Percentiles rank a stretch among this genome's conserved stretches.
Conservation (phyloP, 352 stramenopile genomes). For the Thalassiosira exigua region DNA sequence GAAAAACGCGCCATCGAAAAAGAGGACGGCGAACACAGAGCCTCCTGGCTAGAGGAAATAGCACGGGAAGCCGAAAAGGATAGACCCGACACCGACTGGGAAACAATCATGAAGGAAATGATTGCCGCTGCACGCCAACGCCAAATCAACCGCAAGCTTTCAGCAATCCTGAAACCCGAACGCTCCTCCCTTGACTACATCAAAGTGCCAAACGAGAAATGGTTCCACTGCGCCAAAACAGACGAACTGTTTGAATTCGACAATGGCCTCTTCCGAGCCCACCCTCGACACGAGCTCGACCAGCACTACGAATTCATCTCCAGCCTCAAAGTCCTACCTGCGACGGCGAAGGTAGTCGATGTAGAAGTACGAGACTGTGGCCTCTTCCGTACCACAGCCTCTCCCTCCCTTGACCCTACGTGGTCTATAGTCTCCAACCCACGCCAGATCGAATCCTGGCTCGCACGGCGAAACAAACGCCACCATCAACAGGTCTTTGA, state of each 20-base stretch:
- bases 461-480: background rate
- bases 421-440: background rate
- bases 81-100: background rate
- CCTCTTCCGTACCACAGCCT: background rate
- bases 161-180: background rate
- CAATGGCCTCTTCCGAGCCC: background rate
- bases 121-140: background rate
- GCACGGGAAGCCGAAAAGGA: background rate
- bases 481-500: background rate
- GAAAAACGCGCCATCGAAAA: background rate
- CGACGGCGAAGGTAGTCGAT: background rate
- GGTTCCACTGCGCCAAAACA: background rate
- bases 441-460: background rate
- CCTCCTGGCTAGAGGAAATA: constrained; percentile 11
- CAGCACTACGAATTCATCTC: background rate
- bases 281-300: background rate
- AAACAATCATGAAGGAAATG: constrained; percentile 13
- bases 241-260: constrained; percentile 1
- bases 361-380: background rate
- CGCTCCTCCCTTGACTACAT: constrained; percentile 2
- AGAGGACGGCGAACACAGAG: background rate
- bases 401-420: background rate
- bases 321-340: constrained; percentile 9
- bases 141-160: background rate
- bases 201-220: constrained; percentile 10